Percentiles rank a stretch among this genome's conserved stretches.
phyloP scores from a whole-genome alignment of 1,284 basidiomycete species.

The Ustilago curta region DNA sequence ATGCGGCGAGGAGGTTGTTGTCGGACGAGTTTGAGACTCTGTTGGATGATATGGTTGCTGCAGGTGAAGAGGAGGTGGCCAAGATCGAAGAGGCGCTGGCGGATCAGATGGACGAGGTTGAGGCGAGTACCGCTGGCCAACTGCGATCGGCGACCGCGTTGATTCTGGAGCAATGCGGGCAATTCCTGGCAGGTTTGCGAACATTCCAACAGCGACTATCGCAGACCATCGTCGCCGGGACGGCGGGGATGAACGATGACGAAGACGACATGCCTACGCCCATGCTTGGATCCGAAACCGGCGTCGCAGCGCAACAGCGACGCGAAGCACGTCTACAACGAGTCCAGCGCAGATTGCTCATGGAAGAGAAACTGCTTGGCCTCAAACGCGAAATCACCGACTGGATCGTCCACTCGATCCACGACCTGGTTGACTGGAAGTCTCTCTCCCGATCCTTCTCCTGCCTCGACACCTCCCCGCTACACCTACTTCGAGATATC shows the following conservation, averaged over 20 bases:
- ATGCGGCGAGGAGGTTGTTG: conserved; percentile 37
- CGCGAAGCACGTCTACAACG: conserved; percentile 39
- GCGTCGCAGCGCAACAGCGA: conserved; percentile 17
- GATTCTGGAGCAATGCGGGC: conserved; percentile 26
- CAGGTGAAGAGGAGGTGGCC: conserved; percentile 36
- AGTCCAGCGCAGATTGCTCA: conserved; percentile 40
- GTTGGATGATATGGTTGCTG: conserved; percentile 44
- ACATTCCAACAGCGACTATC: conserved; percentile 46
- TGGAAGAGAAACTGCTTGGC: conserved; percentile 50
- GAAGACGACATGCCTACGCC: conserved; percentile 7
- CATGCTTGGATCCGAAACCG: background rate
- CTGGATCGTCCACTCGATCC: conserved; percentile 32
- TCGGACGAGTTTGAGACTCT: conserved; percentile 44
- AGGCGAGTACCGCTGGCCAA: background rate
- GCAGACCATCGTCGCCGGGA: conserved; percentile 35
- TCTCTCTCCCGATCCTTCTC: conserved; percentile 12
- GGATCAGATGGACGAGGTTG: conserved; percentile 12
- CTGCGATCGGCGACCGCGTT: conserved; percentile 15
- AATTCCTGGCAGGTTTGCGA: conserved; percentile 34
- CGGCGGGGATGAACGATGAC: conserved; percentile 24
- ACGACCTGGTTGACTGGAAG: conserved; percentile 38
- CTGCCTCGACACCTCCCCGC: background rate
- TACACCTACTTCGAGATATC: conserved; percentile 34
- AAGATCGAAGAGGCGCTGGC: conserved; percentile 21
- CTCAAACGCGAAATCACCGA: conserved; percentile 52